Base-by-base conservation (phyloP, 495 filamentous ascomycete species). In the Clavariopsis aquatica region DNA sequence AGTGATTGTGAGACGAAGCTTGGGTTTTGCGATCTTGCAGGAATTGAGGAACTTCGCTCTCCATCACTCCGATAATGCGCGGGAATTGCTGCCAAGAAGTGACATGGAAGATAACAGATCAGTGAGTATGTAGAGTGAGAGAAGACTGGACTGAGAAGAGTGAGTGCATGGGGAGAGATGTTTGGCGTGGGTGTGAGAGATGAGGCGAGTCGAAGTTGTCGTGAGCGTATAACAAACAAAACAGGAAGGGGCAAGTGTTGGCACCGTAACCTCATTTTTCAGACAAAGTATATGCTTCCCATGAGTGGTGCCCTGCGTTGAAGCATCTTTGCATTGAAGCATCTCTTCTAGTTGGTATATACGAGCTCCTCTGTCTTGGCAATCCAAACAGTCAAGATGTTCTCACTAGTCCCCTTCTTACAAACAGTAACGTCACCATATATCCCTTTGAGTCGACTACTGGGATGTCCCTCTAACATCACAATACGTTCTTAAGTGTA, bases 21-120 rank as follows among this genome's bases (percentile, higher is more conserved):
- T 28, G 49, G 34, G 22, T 5, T 28, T 52, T 45, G 8, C 64
- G 53, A 19, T 61, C 49, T 43, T 74, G 62, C 1, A 68, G 61
- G 12, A 69, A 13, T 27, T 69, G 56, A 27, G 59, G 63, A 8
- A 71, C n/a, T 24, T 51, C 53, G 56, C 60, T 46, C 23, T 53
- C 65, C 58, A 66, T 66, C 9, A 20, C 29, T n/a, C 17, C 15
- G 53, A 56, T 22, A 13, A 46, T 26, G 12, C 49, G n/a, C 31
- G 52, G 7, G 43, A 24, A 56, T 43, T 4, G 23, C 20, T 3
- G 52, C 41, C 3, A 34, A 1, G 51, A 6, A 31, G 24, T n/a
- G n/a, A n/a, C 8, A 20, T 53, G 5, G 43, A 49, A 19, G 19
- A 27, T 4, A 13, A 49, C 19, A 10, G 19, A 12, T 36, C 6